Evolutionary conservation across 2,329 filamentous ascomycete genomes (phyloP).

Genomic region (Hypoxylon sp.): DNA sequence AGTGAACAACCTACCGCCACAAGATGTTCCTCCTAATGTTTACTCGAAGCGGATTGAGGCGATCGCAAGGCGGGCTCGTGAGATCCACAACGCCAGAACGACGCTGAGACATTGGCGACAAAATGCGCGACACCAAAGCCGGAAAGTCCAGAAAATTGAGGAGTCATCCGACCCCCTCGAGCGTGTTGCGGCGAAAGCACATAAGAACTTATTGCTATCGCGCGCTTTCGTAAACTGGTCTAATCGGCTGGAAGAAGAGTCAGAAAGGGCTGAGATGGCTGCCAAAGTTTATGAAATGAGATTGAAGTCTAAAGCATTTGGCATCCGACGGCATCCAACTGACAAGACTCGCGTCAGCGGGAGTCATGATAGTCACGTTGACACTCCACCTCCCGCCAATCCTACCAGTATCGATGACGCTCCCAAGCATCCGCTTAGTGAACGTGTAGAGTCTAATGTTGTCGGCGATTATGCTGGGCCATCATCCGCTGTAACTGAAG

Average conservation of each 20-base stretch:
- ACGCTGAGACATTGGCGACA: constrained; percentile 47
- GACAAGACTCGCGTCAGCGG: neutral
- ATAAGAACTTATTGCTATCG: constrained; percentile 49
- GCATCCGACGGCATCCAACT: constrained; percentile 25
- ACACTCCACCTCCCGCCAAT: constrained; percentile 5
- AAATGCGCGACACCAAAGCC: constrained; percentile 35
- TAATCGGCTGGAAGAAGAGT: constrained; percentile 50
- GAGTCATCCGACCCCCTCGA: constrained; percentile 46
- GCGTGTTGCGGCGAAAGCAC: constrained; percentile 47
- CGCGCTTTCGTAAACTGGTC: constrained; percentile 50
- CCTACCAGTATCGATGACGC: neutral
- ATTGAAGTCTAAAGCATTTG: constrained; percentile 50
- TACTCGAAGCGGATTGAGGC: constrained; percentile 51
- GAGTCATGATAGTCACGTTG: constrained; percentile 4
- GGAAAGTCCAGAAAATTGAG: constrained; percentile 36
- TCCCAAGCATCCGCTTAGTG: neutral
- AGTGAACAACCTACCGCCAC: constrained; percentile 39
- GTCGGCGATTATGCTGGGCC: neutral
- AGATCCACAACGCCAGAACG: constrained; percentile 47
- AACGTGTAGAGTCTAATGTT: neutral
- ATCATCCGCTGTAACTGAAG: constrained; percentile 1
- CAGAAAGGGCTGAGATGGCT: constrained; percentile 47
- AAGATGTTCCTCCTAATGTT: constrained; percentile 44
- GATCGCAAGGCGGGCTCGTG: constrained; percentile 47
- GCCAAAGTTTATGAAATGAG: constrained; percentile 49